These are phyloP conservation scores for Cordyceps tenuipes DNA, from an alignment of 2,329 filamentous ascomycete genomes.

Conservation along the genomic window DNA sequence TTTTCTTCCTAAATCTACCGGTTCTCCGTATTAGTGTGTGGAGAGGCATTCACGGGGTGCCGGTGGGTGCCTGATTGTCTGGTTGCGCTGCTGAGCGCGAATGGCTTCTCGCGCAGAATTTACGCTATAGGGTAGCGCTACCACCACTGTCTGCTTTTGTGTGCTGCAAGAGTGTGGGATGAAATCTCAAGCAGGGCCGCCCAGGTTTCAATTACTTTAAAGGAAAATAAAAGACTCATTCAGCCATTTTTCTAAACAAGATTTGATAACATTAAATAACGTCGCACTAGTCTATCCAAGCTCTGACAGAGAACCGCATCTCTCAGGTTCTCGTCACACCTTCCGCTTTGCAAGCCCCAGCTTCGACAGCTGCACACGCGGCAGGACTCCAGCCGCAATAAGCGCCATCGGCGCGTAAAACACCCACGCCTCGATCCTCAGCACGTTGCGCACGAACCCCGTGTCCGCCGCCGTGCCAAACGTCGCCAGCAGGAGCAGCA, in stretches of 20 bases:
- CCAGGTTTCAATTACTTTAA: too few relatives aligned
- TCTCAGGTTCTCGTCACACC: background rate
- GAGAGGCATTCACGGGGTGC: background rate
- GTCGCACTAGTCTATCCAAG: background rate
- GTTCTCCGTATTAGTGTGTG: background rate
- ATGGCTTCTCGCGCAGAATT: too few relatives aligned
- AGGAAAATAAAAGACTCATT: too few relatives aligned
- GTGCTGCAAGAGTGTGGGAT: too few relatives aligned
- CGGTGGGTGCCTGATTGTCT: too few relatives aligned
- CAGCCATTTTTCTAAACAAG: too few relatives aligned
- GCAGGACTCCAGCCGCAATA: constrained; percentile 61
- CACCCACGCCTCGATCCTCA: constrained; percentile 70
- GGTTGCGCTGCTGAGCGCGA: too few relatives aligned
- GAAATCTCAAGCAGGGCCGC: too few relatives aligned
- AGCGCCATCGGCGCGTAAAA: constrained; percentile 58
- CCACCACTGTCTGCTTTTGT: too few relatives aligned
- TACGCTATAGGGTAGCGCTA: too few relatives aligned
- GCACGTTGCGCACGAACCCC: constrained; percentile 57
- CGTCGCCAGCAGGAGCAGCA: constrained; percentile 64
- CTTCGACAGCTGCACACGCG: constrained; percentile 76
- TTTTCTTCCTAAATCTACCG: background rate
- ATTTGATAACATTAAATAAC: too few relatives aligned
- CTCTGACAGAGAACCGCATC: too few relatives aligned
- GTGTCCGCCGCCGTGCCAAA: constrained; percentile 70
- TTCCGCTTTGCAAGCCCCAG: constrained; percentile 41